Evolutionary conservation across 805 yeast genomes (phyloP), one percentile per base, ranked within the genome.

Genomic region (Kluyveromyces wickerhamii): DNA sequence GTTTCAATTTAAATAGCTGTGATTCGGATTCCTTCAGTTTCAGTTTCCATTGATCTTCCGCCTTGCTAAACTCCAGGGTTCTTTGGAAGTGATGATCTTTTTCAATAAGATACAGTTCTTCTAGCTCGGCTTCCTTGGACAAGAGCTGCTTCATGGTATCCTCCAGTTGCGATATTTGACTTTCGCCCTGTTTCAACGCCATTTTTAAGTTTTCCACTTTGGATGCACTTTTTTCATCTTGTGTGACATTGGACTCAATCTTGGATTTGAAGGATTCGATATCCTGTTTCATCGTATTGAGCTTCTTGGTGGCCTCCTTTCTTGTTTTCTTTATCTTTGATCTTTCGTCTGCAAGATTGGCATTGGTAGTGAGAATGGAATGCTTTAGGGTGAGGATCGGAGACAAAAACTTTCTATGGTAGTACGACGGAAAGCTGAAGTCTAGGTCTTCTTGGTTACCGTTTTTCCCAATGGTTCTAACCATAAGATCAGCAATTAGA

Each of bases 371-470:
- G 21, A 74, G 66, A 22, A 79, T 71, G 14, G 82, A 74, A 45
- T 75, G 79, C 44, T 78, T 74, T 25, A 79, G 58, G 1, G 87
- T 79, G 1, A 74, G 66, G 29, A 79, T 59, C 1, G 88, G 86
- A 1, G 83, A 67, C 17, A 66, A 51, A 23, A 70, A 65, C 17
- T 67, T 53, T 35, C 59, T 53, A 32, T 53, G 62, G 29, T 58
- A 52, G 18, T 54, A 57, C 4, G 60, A 54, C 7, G 60, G 59
- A 38, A 53, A 57, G 30, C 56, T 50, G 28, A 47, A 48, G 41
- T 56, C 60, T n/a, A 56, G 38, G 5, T 42, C 48, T 36, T 38
- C 40, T 11, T 33, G 34, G 15, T 21, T 29, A 14, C 41, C 38
- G n/a, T 29, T 34, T 19, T 38, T 43, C 23, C 51, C 53, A 24